Conservation (phyloP, 2,329 filamentous ascomycete genomes). For the Neocucurbitaria cava region DNA sequence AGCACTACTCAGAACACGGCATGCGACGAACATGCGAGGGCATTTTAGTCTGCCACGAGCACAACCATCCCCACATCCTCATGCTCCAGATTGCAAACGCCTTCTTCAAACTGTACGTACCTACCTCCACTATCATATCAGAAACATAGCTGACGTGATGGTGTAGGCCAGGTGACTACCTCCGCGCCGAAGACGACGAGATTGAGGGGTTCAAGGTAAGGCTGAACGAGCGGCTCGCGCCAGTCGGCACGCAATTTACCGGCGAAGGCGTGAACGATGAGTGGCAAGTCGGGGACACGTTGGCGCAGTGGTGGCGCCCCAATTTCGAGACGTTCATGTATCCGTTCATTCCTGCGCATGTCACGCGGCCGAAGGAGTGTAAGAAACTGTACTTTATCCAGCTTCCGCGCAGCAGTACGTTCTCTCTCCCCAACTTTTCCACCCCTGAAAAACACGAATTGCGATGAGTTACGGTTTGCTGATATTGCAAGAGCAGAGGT, state of each 20-base stretch:
- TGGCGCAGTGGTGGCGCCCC: constrained; percentile 98
- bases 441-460: too few relatives aligned
- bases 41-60: constrained; percentile 96
- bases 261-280: constrained; percentile 89
- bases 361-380: constrained; percentile 96
- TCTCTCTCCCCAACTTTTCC: constrained; percentile 31
- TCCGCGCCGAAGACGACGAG: constrained; percentile 88
- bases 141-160: constrained; percentile 3
- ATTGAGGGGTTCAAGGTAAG: constrained; percentile 92
- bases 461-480: constrained; percentile 13
- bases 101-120: constrained; percentile 89
- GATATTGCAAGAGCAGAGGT: constrained; percentile 68
- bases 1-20: constrained; percentile 89
- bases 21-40: constrained; percentile 98
- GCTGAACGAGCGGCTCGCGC: constrained; percentile 90
- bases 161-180: constrained; percentile 83
- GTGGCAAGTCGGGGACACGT: constrained; percentile 92
- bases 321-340: constrained; percentile 99
- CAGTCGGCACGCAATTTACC: constrained; percentile 80
- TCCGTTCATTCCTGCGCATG: constrained; percentile 94
- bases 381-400: constrained; percentile 99
- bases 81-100: constrained; percentile 99
- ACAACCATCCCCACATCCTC: constrained; percentile 97
- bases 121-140: not conserved
- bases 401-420: constrained; percentile 83